Evolutionary conservation across 345 rosid genomes (phyloP).

Genomic region (Moringa oleifera): DNA sequence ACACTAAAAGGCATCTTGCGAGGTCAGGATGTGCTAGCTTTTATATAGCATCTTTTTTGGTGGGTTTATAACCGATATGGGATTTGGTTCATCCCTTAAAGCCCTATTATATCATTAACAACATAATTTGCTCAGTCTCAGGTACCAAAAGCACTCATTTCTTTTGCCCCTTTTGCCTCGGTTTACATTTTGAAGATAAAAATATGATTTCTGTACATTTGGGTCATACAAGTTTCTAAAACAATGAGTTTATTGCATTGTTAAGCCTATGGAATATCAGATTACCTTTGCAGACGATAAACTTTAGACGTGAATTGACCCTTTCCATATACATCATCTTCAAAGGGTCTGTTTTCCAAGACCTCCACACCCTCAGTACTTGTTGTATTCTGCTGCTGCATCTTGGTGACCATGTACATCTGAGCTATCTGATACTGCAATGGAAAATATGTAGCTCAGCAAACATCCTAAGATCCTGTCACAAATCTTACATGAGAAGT

Average conservation of each 20-base stretch:
- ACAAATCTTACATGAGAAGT: background rate
- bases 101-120: background rate
- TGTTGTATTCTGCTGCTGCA: slow-evolving; percentile 56
- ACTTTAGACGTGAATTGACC: slow-evolving; percentile 58
- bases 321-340: slow-evolving; percentile 41
- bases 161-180: too few species aligned
- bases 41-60: too few species aligned
- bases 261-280: background rate
- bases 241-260: too few species aligned
- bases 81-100: too few species aligned
- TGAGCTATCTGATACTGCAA: slow-evolving; percentile 68
- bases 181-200: too few species aligned
- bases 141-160: too few species aligned
- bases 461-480: background rate
- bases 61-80: too few species aligned
- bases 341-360: slow-evolving; percentile 39
- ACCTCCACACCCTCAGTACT: slow-evolving; percentile 60
- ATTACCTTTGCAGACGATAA: slow-evolving; percentile 61
- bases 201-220: too few species aligned
- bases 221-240: too few species aligned
- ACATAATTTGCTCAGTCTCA: too few species aligned
- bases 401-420: slow-evolving; percentile 56
- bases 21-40: too few species aligned
- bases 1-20: too few species aligned
- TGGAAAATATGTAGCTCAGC: background rate